phyloP scores from a whole-genome alignment of 495 filamentous ascomycete species.

The Xylaria cubensis region DNA sequence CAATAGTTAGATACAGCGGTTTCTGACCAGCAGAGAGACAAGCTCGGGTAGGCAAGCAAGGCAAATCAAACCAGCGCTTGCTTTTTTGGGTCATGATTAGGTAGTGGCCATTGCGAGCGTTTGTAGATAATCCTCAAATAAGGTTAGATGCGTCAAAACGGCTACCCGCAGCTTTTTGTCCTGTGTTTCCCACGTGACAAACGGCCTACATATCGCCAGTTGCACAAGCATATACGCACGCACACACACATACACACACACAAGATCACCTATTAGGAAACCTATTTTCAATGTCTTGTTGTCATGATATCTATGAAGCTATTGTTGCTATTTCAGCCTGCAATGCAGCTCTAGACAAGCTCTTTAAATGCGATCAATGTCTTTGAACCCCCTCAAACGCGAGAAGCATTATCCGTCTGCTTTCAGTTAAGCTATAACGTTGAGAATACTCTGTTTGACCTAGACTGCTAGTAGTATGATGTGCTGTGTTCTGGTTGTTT shows the following conservation, averaged over 20 bases:
- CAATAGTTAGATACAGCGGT: not conserved
- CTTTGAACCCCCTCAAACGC: not conserved
- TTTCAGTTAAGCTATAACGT: not conserved
- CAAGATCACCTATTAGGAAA: not conserved
- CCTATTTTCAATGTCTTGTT: not conserved
- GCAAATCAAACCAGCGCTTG: conserved; percentile 12
- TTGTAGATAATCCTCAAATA: conserved; percentile 44
- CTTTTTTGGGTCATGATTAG: not conserved
- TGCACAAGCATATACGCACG: conserved; percentile 23
- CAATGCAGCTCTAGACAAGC: not conserved
- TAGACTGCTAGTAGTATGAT: not conserved
- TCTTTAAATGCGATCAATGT: not conserved
- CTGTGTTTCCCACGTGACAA: conserved; percentile 48
- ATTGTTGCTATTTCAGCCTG: not conserved
- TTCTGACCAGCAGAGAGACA: conserved; percentile 16
- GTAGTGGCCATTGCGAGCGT: conserved; percentile 35
- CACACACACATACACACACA: not conserved
- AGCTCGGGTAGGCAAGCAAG: conserved; percentile 3
- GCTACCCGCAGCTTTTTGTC: conserved; percentile 43
- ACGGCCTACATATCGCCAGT: conserved; percentile 33
- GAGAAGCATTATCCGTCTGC: not conserved
- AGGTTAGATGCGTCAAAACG: conserved; percentile 39
- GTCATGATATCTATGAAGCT: not conserved
- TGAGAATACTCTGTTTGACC: not conserved
- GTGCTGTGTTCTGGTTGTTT: not conserved